Evolutionary conservation across 2,329 filamentous ascomycete species (phyloP), one percentile per base, ranked within the genome.

Genomic region (Trichoderma koningii): DNA sequence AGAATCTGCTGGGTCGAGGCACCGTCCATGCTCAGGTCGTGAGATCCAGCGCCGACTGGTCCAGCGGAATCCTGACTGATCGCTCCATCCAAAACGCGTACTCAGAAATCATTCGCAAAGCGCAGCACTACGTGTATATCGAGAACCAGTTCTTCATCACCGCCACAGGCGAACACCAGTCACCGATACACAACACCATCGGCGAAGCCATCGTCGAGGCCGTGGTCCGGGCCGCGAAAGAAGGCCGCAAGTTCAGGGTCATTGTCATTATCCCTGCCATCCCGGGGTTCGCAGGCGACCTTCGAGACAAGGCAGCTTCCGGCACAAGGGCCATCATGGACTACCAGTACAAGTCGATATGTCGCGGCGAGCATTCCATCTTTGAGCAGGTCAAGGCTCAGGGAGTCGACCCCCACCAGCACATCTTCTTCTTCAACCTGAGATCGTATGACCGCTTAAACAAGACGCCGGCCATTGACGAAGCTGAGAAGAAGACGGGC

Each of bases 131-230:
- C 70, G 90, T 99, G 26, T 99, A 98, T 79, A 97, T 99, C 67
- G 95, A 99, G 76, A 98, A 98, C 72, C 95, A 99, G 73, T 98
- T 98, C 80, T 99, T 98, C 82, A 97, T 96, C 74, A 96, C 93
- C 1, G 91, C 95, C 0, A 98, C 94, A 0, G 92, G 92, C 9
- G 89, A 95, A n/a, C 78, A 97, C 42, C 93, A 97, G 75, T 79
- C 83, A 0, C 94, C 94, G 0, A 87, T 98, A 26, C 88, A 92
- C 76, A 99, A 99, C 74, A 89, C 87, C 19, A 90, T 99, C 61
- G 95, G 95, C 14, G 83, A 83, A 7, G 89, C 95, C 2, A 97
- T 99, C 62, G 95, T 97, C 2, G 93, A 99, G 64, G 93, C 94
- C 0, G 89, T 93, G 28, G 86, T 97, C 3, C 84, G 85, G 41